phyloP scores from a whole-genome alignment of 192 early-diverging fungal species.

The Coemansia sp. region DNA sequence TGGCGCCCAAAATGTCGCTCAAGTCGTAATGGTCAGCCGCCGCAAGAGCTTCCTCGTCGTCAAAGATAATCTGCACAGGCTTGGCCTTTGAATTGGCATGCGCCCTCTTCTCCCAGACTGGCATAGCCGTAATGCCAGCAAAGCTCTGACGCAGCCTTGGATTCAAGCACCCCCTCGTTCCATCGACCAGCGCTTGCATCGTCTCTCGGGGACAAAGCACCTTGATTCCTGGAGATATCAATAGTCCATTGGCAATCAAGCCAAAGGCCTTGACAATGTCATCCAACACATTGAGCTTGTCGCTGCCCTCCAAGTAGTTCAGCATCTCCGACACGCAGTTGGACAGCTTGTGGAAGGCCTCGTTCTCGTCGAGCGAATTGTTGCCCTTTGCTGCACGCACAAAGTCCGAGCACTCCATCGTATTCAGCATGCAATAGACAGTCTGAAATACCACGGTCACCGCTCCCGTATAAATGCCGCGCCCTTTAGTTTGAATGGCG shows the following conservation, averaged over 20 bases:
- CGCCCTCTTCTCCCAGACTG: conserved; percentile 26
- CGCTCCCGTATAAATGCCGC: conserved; percentile 19
- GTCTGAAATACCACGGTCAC: conserved; percentile 32
- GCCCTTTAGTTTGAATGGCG: background rate
- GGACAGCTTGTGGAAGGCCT: conserved; percentile 39
- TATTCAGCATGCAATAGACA: conserved; percentile 47
- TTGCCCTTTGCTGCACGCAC: conserved; percentile 33
- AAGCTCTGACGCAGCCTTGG: conserved; percentile 18
- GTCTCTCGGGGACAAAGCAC: conserved; percentile 39
- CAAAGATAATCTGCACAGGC: conserved; percentile 40
- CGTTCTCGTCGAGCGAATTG: conserved; percentile 26
- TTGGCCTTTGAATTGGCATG: conserved; percentile 19
- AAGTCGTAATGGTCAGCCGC: conserved; percentile 26
- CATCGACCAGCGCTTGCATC: conserved; percentile 19
- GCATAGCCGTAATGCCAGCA: conserved; percentile 10
- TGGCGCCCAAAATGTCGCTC: conserved; percentile 19
- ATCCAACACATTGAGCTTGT: conserved; percentile 18
- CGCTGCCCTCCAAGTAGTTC: conserved; percentile 22
- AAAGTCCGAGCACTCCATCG: conserved; percentile 36
- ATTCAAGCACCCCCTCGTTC: conserved; percentile 9
- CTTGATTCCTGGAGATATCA: conserved; percentile 26
- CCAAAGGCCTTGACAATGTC: conserved; percentile 37
- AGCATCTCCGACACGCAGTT: conserved; percentile 46
- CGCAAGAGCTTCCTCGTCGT: conserved; percentile 38
- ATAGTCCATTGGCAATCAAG: conserved; percentile 35